Conservation (phyloP, 352 stramenopile genomes). For the Globisporangium paddicum region DNA sequence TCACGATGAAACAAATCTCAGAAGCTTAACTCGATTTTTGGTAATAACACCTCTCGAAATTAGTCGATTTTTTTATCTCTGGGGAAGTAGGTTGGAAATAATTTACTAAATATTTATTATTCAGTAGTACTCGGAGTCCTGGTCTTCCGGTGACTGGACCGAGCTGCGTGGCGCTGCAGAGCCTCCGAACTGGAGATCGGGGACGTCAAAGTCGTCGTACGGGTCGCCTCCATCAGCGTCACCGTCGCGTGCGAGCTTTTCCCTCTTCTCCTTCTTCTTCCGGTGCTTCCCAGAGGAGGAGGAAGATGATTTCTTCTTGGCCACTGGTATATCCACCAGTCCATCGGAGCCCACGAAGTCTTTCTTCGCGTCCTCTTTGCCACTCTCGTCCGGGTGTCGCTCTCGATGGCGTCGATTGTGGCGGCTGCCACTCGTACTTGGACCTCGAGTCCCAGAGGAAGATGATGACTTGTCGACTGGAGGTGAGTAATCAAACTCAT, state of each 20-base stretch:
- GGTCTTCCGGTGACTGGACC: slow-evolving; percentile 8
- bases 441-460: background rate
- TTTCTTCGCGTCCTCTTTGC: slow-evolving; percentile 21
- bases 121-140: slow-evolving; percentile 12
- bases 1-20: background rate
- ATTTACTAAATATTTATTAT: no score
- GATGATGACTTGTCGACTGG: background rate
- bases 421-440: slow-evolving; percentile 12
- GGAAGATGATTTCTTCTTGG: slow-evolving; percentile 29
- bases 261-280: slow-evolving; percentile 45
- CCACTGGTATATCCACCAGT: slow-evolving; percentile 13
- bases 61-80: background rate
- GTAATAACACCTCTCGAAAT: no score
- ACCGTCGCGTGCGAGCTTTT: slow-evolving; percentile 22
- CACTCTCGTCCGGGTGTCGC: no score
- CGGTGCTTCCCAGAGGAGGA: slow-evolving; percentile 33
- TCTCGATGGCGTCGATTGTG: slow-evolving; percentile 19
- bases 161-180: background rate
- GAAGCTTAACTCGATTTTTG: background rate
- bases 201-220: slow-evolving; percentile 9
- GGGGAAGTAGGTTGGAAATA: background rate
- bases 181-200: background rate
- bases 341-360: background rate
- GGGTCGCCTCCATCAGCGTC: background rate
- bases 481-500: slow-evolving; percentile 38